Conservation (phyloP, 1,284 basidiomycete genomes). For the Sporisorium sorghi region DNA sequence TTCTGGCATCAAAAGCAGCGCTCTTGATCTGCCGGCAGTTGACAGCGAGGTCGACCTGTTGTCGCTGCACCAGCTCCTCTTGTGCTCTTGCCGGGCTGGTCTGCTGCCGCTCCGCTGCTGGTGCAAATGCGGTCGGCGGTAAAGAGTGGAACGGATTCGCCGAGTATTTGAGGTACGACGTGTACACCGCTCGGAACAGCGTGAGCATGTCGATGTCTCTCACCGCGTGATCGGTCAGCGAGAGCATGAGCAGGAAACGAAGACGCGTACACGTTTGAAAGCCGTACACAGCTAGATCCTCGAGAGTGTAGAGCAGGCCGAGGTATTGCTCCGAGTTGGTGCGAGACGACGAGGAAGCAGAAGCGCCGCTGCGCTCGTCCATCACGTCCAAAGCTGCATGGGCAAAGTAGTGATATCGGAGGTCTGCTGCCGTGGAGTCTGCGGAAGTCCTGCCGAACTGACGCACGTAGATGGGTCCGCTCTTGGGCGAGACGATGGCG, state of each 20-base stretch:
- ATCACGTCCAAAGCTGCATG: conserved; percentile 68
- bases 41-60: conserved; percentile 17
- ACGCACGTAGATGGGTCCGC: conserved; percentile 52
- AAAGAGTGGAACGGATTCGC: conserved; percentile 68
- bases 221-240: conserved; percentile 66
- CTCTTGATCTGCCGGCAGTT: conserved; percentile 43
- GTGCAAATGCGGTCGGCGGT: conserved; percentile 23
- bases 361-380: conserved; percentile 62
- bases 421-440: conserved; percentile 25
- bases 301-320: conserved; percentile 68
- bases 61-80: conserved; percentile 20
- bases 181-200: conserved; percentile 69
- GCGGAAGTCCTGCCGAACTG: conserved; percentile 26
- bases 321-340: conserved; percentile 67
- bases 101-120: neutral
- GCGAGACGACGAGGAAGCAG: conserved; percentile 26
- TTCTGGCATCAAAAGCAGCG: conserved; percentile 30
- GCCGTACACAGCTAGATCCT: conserved; percentile 70
- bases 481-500: conserved; percentile 51
- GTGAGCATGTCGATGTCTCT: conserved; percentile 69
- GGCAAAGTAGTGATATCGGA: conserved; percentile 67
- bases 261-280: conserved; percentile 68
- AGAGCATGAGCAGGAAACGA: conserved; percentile 66
- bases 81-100: conserved; percentile 6
- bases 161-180: conserved; percentile 66